These are phyloP conservation scores for Ophiostoma piceae DNA, from an alignment of 2,329 filamentous ascomycete species.

Conservation along the genomic window DNA sequence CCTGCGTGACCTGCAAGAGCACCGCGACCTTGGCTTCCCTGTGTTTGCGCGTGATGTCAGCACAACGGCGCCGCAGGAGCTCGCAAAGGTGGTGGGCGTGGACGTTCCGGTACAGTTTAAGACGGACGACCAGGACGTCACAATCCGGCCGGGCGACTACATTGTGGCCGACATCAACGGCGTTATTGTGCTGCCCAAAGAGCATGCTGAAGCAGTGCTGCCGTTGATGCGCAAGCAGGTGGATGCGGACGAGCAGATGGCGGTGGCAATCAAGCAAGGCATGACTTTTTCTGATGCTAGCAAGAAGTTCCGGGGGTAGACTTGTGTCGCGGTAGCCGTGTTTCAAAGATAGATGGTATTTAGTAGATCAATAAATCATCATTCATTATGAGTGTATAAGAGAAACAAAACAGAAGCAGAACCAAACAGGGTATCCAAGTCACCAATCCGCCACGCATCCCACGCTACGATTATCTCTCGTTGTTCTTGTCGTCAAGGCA, in stretches of 20 bases:
- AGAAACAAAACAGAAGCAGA: background rate
- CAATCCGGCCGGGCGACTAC: slow-evolving; percentile 42
- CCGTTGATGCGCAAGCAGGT: slow-evolving; percentile 40
- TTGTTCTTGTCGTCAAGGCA: slow-evolving; percentile 63
- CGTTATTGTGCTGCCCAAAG: slow-evolving; percentile 40
- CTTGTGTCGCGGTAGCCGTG: background rate
- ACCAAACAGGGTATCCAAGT: background rate
- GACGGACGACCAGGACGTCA: slow-evolving; percentile 37
- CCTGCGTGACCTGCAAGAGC: slow-evolving; percentile 49
- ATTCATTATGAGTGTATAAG: background rate
- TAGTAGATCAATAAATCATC: background rate
- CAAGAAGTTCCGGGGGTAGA: slow-evolving; percentile 35
- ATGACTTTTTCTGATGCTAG: slow-evolving; percentile 43
- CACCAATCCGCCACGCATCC: background rate
- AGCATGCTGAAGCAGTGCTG: slow-evolving; percentile 38
- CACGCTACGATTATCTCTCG: slow-evolving; percentile 30
- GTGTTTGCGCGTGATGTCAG: slow-evolving; percentile 44
- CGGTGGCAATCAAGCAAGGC: slow-evolving; percentile 38
- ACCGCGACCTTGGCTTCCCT: slow-evolving; percentile 44
- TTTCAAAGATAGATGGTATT: background rate
- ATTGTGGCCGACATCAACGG: slow-evolving; percentile 44
- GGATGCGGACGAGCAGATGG: slow-evolving; percentile 41
- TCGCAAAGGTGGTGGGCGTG: slow-evolving; percentile 41
- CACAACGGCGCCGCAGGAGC: slow-evolving; percentile 40
- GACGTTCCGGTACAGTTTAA: slow-evolving; percentile 40